These are phyloP conservation scores for Solanum sitiens DNA, from an alignment of 257 asterid species.

Conservation along the genomic window DNA sequence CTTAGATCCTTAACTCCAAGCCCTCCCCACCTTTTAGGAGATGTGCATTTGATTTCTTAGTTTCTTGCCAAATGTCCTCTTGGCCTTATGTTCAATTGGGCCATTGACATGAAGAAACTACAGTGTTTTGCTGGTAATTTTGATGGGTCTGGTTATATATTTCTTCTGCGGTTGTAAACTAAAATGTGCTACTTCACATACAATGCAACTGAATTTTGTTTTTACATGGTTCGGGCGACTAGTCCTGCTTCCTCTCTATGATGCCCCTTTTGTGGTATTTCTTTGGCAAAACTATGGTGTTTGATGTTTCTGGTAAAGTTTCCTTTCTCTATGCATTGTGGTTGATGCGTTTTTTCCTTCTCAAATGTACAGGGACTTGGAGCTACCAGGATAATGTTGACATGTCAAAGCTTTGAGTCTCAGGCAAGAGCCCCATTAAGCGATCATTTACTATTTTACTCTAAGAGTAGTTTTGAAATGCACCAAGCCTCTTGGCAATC, in stretches of 20 bases:
- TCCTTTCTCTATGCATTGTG: not conserved
- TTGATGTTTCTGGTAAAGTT: not conserved
- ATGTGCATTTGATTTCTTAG: not conserved
- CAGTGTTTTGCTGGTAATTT: not conserved
- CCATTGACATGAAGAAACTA: not conserved
- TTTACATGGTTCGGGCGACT: not conserved
- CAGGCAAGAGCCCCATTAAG: slow-evolving; percentile 34
- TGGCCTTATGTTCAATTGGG: not conserved
- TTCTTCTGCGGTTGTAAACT: not conserved
- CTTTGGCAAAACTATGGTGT: not conserved
- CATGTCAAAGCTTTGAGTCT: slow-evolving; percentile 69
- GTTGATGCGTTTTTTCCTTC: not conserved
- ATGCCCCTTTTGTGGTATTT: not conserved
- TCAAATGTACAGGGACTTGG: slow-evolving; percentile 55
- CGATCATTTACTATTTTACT: not conserved
- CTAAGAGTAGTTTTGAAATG: not conserved
- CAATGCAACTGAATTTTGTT: not conserved
- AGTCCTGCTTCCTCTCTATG: not conserved
- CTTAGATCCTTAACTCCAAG: not conserved
- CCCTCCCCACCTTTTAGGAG: not conserved
- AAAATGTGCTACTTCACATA: not conserved
- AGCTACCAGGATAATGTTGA: slow-evolving; percentile 52
- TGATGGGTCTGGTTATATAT: not conserved
- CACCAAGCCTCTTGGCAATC: not conserved
- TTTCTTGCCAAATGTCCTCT: not conserved